phyloP scores from a whole-genome alignment of 768 basidiomycete genomes.

The Hygrocybe punicea region DNA sequence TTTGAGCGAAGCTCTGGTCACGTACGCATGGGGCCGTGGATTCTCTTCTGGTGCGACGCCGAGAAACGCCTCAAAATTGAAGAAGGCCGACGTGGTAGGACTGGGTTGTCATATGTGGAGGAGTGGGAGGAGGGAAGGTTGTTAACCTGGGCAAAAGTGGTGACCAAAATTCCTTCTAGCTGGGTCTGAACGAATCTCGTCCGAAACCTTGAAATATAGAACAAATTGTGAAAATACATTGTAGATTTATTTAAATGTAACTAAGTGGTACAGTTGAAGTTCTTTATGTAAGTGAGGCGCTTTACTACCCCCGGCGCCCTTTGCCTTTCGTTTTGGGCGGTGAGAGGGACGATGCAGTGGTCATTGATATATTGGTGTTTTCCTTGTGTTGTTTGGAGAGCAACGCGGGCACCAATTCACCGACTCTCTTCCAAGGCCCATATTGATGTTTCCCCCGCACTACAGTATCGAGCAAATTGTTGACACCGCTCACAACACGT shows the following conservation, averaged over 20 bases:
- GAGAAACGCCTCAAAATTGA: conserved; percentile 78
- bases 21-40: conserved; percentile 79
- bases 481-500: conserved; percentile 39
- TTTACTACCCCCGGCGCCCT: background rate
- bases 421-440: conserved; percentile 49
- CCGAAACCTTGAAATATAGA: too few species aligned
- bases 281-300: too few species aligned
- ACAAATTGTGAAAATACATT: too few species aligned
- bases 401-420: conserved; percentile 24
- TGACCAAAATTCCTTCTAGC: conserved; percentile 70
- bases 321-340: conserved; percentile 15
- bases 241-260: too few species aligned
- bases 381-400: conserved; percentile 29
- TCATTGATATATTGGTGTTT: conserved; percentile 27
- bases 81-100: conserved; percentile 59
- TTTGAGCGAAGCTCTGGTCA: conserved; percentile 95
- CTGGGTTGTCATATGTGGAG: conserved; percentile 68
- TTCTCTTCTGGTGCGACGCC: conserved; percentile 97
- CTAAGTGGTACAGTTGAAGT: too few species aligned
- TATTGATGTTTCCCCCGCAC: conserved; percentile 32
- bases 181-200: conserved; percentile 51
- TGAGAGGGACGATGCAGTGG: conserved; percentile 15
- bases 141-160: conserved; percentile 61
- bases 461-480: conserved; percentile 35
- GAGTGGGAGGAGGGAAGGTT: conserved; percentile 74